A percentile compares a stretch with the other conserved stretches of the same genome.
phyloP scores from a whole-genome alignment of 345 rosid genomes.

The Citrus cavaleriei region DNA sequence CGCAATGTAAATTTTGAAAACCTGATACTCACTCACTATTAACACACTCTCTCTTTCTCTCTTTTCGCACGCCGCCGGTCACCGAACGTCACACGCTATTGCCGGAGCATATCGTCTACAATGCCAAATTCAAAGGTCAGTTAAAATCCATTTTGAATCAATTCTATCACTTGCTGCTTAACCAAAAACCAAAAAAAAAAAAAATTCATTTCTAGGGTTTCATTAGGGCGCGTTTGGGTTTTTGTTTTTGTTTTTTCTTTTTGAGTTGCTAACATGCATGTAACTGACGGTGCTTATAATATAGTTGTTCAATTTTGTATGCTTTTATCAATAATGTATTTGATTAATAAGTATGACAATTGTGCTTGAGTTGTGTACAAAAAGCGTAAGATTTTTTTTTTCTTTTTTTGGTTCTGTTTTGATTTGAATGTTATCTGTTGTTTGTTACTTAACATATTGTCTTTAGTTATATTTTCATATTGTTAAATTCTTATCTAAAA shows the following conservation, averaged over 20 bases:
- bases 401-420: neutral
- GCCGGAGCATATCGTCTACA: neutral
- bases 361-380: neutral
- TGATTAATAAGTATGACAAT: too few relatives aligned
- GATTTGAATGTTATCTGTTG: neutral
- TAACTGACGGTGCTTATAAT: neutral
- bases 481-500: neutral
- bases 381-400: neutral
- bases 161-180: neutral
- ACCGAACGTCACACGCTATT: neutral
- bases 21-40: neutral
- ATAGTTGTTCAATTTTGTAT: neutral
- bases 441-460: neutral
- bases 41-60: neutral
- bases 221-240: neutral
- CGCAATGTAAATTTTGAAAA: slow-evolving; percentile 11
- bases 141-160: neutral
- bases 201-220: slow-evolving; percentile 7
- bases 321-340: neutral
- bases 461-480: neutral
- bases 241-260: neutral
- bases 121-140: neutral
- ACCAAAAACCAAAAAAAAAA: neutral
- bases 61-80: neutral
- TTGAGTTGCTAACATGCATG: neutral